phyloP scores from a whole-genome alignment of 2,329 filamentous ascomycete genomes.

The Geosmithia flava region DNA sequence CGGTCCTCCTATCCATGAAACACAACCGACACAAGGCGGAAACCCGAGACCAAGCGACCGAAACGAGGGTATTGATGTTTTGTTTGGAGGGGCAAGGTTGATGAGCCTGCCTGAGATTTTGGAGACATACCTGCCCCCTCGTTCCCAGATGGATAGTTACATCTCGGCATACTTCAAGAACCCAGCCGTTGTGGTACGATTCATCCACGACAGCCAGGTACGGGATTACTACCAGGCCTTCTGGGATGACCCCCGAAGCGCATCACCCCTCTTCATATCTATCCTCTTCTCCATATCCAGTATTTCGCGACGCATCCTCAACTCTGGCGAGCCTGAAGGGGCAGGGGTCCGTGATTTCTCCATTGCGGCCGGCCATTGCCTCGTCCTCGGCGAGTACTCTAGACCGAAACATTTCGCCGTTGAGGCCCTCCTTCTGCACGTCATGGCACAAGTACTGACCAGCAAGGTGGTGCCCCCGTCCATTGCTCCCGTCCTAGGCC shows the following conservation, averaged over 20 bases:
- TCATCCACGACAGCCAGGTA: conserved; percentile 29
- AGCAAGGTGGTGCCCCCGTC: conserved; percentile 24
- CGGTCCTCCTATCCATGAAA: not conserved
- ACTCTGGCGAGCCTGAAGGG: conserved; percentile 13
- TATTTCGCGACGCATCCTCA: conserved; percentile 12
- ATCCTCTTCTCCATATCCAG: conserved; percentile 34
- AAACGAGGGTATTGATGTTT: not conserved
- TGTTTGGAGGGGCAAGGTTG: not conserved
- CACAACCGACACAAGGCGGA: not conserved
- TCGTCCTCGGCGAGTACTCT: conserved; percentile 34
- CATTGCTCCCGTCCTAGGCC: conserved; percentile 33
- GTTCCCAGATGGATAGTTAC: conserved; percentile 20
- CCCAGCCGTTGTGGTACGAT: conserved; percentile 20
- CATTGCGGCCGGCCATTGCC: conserved; percentile 28
- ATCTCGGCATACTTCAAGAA: conserved; percentile 24
- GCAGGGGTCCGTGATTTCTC: conserved; percentile 12
- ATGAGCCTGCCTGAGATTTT: conserved; percentile 18
- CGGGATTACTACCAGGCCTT: conserved; percentile 34
- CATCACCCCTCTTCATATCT: conserved; percentile 34
- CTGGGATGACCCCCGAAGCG: conserved; percentile 24
- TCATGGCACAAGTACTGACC: conserved; percentile 24
- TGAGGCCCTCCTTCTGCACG: conserved; percentile 34
- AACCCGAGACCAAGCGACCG: not conserved
- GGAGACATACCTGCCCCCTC: conserved; percentile 17
- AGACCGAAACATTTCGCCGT: conserved; percentile 29